Conservation (phyloP, 2,329 filamentous ascomycete species). For the Fusarium sp. region DNA sequence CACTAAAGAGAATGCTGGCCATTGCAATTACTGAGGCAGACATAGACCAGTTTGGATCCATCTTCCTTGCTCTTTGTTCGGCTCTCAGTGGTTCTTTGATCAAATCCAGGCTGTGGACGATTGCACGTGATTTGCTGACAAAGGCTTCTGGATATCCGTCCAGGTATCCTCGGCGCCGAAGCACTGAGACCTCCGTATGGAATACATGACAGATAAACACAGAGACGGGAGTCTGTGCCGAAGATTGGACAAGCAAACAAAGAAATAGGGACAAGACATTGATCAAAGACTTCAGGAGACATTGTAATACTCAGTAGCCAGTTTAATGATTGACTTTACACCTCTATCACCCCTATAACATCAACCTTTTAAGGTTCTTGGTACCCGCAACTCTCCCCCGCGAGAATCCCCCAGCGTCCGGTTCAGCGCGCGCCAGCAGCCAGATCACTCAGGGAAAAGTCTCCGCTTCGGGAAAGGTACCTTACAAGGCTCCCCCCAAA, state of each 20-base stretch:
- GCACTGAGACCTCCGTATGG: slow-evolving; percentile 33
- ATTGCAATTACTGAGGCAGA: background rate
- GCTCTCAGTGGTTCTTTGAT: background rate
- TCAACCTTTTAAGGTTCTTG: slow-evolving; percentile 34
- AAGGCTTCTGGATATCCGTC: slow-evolving; percentile 8
- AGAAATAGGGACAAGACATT: slow-evolving; percentile 9
- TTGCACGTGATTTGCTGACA: slow-evolving; percentile 40
- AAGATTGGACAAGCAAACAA: slow-evolving; percentile 6
- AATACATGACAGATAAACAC: slow-evolving; percentile 39
- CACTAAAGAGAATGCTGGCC: background rate
- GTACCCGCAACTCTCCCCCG: slow-evolving; percentile 43
- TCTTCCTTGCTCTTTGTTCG: background rate
- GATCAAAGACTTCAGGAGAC: background rate
- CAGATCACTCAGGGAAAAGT: slow-evolving; percentile 52
- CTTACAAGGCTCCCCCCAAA: slow-evolving; percentile 58
- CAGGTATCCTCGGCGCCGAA: slow-evolving; percentile 25
- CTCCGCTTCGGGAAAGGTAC: slow-evolving; percentile 59
- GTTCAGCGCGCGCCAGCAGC: slow-evolving; percentile 43
- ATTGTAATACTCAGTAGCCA: background rate
- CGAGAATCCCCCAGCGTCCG: slow-evolving; percentile 30
- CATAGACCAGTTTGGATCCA: background rate
- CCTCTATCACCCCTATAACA: slow-evolving; percentile 20
- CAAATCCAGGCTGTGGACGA: background rate
- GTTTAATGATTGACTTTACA: slow-evolving; percentile 10
- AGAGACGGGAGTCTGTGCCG: slow-evolving; percentile 21